Evolutionary conservation across 345 rosid genomes (phyloP).

Genomic region (Diplotaxis tenuifolia): DNA sequence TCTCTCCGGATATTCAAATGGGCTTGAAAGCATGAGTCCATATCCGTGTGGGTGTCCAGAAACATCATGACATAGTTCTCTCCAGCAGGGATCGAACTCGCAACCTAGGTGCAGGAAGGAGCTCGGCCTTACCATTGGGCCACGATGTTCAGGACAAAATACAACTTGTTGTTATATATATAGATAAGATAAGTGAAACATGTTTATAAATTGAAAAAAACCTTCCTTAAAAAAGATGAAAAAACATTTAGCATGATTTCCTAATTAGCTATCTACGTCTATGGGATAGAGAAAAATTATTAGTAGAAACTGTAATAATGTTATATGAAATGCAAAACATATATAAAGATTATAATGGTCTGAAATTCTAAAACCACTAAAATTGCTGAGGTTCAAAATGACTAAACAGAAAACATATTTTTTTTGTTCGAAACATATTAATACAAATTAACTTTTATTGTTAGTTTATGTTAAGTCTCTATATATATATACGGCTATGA

Average conservation of each 20-base stretch:
- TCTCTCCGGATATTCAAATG: no score
- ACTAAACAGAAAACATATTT: not conserved
- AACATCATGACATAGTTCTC: no score
- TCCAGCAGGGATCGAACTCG: no score
- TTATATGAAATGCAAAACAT: not conserved
- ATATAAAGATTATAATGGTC: not conserved
- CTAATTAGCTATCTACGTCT: not conserved
- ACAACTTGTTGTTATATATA: not conserved
- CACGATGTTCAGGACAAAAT: no score
- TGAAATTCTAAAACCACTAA: not conserved
- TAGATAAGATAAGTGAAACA: not conserved
- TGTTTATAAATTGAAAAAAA: no score
- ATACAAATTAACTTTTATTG: not conserved
- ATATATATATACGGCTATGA: not conserved
- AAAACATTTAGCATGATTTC: constrained; percentile 1
- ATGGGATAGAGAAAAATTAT: not conserved
- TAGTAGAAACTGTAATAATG: not conserved
- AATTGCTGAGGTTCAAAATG: not conserved
- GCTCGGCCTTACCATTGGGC: no score
- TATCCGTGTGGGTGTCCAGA: no score
- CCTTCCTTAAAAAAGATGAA: no score
- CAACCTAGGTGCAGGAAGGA: no score
- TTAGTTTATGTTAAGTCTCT: not conserved
- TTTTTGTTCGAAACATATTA: not conserved
- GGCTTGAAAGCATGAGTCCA: no score